Conservation (phyloP, 2,329 filamentous ascomycete genomes). For the Aschersonia sp. region DNA sequence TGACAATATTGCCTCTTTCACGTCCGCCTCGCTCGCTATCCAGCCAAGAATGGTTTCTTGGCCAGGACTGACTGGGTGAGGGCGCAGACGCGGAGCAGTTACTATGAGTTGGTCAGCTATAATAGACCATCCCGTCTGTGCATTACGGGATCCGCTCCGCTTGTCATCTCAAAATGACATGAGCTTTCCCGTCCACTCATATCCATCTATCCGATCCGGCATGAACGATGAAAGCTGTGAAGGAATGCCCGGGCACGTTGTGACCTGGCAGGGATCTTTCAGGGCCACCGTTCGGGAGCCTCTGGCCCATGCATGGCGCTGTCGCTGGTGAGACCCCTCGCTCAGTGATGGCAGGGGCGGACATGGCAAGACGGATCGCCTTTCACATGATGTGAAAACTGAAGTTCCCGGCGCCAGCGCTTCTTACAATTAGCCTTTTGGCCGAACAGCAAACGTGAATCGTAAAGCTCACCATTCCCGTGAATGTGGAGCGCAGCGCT, state of each 20-base stretch:
- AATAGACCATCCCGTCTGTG: neutral
- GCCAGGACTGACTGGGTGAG: too few relatives aligned
- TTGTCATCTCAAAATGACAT: neutral
- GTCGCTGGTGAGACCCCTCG: neutral
- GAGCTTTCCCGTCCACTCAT: neutral
- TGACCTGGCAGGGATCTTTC: neutral
- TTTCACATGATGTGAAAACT: neutral
- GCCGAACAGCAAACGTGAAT: too few relatives aligned
- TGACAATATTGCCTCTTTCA: too few relatives aligned
- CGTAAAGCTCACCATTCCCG: too few relatives aligned
- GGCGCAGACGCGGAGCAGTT: too few relatives aligned
- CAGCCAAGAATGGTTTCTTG: too few relatives aligned
- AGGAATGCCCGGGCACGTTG: neutral
- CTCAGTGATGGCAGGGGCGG: neutral
- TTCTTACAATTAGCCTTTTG: too few relatives aligned
- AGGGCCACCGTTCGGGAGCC: neutral
- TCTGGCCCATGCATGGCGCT: neutral
- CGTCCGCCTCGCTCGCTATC: too few relatives aligned
- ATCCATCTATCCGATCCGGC: neutral
- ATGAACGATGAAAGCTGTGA: neutral
- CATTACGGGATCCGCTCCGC: neutral
- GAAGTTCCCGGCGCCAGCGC: too few relatives aligned
- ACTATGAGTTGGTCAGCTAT: neutral
- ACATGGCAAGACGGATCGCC: neutral
- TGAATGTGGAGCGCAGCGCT: too few relatives aligned